phyloP scores from a whole-genome alignment of 2,329 filamentous ascomycete genomes.

The Colletotrichum cordylinicola region DNA sequence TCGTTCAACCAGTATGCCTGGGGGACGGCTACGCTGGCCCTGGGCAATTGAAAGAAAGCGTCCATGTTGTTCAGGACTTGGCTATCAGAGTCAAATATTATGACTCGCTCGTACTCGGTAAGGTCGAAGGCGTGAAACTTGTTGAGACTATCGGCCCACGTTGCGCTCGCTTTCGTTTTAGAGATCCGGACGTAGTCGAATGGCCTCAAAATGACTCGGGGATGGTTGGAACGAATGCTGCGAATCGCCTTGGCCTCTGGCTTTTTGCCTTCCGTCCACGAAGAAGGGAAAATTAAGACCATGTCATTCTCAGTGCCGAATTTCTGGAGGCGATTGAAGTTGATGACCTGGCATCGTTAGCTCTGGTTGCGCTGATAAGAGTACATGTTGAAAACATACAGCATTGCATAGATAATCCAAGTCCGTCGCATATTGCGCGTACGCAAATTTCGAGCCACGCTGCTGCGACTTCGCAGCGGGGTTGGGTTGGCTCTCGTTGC shows the following conservation, averaged over 20 bases:
- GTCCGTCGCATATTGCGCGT: slow-evolving; percentile 56
- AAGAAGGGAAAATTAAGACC: slow-evolving; percentile 51
- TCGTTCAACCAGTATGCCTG: slow-evolving; percentile 72
- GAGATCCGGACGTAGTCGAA: slow-evolving; percentile 3
- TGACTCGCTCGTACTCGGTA: slow-evolving; percentile 57
- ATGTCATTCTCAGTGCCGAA: slow-evolving; percentile 48
- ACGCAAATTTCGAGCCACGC: slow-evolving; percentile 42
- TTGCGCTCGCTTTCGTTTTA: slow-evolving; percentile 34
- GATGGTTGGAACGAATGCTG: background rate
- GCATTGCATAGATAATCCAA: slow-evolving; percentile 54
- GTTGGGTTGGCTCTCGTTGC: background rate
- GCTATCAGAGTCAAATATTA: slow-evolving; percentile 67
- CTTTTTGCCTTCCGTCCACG: slow-evolving; percentile 3
- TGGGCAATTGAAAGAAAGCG: slow-evolving; percentile 72
- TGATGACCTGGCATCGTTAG: slow-evolving; percentile 39
- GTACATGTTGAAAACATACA: background rate
- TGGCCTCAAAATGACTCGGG: slow-evolving; percentile 1
- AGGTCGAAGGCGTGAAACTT: slow-evolving; percentile 75
- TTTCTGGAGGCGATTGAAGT: slow-evolving; percentile 50
- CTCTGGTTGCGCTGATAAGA: background rate
- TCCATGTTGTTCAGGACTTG: slow-evolving; percentile 69
- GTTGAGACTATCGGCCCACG: slow-evolving; percentile 69
- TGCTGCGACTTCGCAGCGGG: background rate
- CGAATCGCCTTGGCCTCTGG: background rate
- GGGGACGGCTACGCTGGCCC: slow-evolving; percentile 68